phyloP scores from a whole-genome alignment of 2,329 filamentous ascomycete species.

The Thelonectria blattea region DNA sequence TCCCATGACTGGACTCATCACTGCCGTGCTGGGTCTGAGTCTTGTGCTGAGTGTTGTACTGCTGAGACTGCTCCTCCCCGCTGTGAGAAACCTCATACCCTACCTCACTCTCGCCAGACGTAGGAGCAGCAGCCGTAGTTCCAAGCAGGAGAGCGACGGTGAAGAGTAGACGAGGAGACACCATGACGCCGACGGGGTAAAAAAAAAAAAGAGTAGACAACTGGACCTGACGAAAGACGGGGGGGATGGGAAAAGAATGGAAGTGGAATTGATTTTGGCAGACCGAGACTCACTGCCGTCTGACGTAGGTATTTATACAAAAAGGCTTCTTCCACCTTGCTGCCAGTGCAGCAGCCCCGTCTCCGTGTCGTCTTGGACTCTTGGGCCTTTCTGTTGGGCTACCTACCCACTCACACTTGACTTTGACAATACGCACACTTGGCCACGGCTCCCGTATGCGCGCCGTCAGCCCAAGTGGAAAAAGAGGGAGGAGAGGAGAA shows the following conservation, averaged over 20 bases:
- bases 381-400: neutral
- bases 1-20: no score
- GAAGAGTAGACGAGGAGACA: neutral
- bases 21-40: no score
- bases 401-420: neutral
- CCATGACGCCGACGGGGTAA: neutral
- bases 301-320: conserved; percentile 3
- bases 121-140: neutral
- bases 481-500: neutral
- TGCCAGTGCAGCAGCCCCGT: no score
- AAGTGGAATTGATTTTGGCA: neutral
- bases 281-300: neutral
- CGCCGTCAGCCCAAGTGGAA: neutral
- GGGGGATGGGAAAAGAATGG: no score
- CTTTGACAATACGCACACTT: no score
- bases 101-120: neutral
- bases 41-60: no score
- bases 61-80: neutral
- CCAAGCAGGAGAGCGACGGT: neutral
- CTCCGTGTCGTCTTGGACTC: neutral
- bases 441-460: neutral
- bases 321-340: neutral
- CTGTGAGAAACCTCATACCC: neutral
- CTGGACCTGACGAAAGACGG: no score
- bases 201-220: neutral